These are phyloP conservation scores for Smallanthus sonchifolius DNA, from an alignment of 129 eudicot genomes.

Conservation along the genomic window DNA sequence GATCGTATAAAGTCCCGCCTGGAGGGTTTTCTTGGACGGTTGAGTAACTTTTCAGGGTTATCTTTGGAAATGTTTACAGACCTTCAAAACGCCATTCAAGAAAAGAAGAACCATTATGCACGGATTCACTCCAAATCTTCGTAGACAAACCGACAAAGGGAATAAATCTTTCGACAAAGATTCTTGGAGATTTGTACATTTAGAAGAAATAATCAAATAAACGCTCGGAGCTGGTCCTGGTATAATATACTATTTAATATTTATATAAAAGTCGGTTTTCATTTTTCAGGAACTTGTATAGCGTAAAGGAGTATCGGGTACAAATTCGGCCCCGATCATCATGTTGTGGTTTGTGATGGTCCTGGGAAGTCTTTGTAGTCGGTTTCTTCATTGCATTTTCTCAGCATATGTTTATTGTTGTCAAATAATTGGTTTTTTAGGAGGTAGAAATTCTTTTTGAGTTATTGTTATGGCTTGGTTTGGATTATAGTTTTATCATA, in stretches of 20 bases:
- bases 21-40: slow-evolving; percentile 57
- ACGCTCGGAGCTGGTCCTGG: slow-evolving; percentile 3
- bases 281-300: slow-evolving; percentile 23
- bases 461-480: neutral
- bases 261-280: slow-evolving; percentile 13
- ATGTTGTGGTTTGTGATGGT: slow-evolving; percentile 12
- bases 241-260: slow-evolving; percentile 1
- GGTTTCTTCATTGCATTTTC: slow-evolving; percentile 11
- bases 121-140: slow-evolving; percentile 38
- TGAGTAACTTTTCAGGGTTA: slow-evolving; percentile 53
- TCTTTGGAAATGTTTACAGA: slow-evolving; percentile 58
- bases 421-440: neutral
- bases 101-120: slow-evolving; percentile 56
- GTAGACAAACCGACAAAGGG: neutral
- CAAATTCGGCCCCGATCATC: slow-evolving; percentile 3
- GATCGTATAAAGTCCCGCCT: slow-evolving; percentile 54
- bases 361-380: neutral
- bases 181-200: slow-evolving; percentile 23
- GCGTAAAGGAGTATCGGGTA: slow-evolving; percentile 14
- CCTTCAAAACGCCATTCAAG: slow-evolving; percentile 58
- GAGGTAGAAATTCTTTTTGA: neutral
- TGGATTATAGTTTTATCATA: neutral
- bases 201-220: slow-evolving; percentile 22
- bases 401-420: slow-evolving; percentile 11
- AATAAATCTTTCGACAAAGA: slow-evolving; percentile 14